Conservation (phyloP, 352 stramenopile species). For the Phytopythium aichiense region DNA sequence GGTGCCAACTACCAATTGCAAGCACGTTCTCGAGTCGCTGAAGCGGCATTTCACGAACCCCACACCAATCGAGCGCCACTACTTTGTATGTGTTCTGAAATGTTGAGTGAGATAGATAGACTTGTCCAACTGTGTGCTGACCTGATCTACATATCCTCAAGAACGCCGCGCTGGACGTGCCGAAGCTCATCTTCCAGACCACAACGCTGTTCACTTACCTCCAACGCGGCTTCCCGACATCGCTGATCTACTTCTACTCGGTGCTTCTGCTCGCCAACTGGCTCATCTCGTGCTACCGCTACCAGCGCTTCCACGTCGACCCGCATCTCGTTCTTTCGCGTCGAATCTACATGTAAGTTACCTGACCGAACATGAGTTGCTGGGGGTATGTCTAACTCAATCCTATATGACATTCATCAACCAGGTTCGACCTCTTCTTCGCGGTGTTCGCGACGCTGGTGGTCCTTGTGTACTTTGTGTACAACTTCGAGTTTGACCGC, state of each 20-base stretch:
- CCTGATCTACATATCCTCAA: neutral
- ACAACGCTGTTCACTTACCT: conserved; percentile 33
- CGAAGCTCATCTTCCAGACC: conserved; percentile 45
- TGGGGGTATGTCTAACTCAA: too few relatives aligned
- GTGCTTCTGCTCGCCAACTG: conserved; percentile 31
- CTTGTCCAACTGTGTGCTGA: neutral
- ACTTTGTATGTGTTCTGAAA: neutral
- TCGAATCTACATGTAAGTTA: conserved; percentile 32
- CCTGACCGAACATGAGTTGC: too few relatives aligned
- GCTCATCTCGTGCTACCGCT: conserved; percentile 40
- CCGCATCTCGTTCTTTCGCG: conserved; percentile 23
- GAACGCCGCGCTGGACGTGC: conserved; percentile 26
- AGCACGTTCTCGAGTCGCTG: neutral
- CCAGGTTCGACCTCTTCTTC: conserved; percentile 47
- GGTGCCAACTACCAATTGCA: too few relatives aligned
- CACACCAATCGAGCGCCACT: neutral
- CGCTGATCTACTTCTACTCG: conserved; percentile 37
- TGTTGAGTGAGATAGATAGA: too few relatives aligned
- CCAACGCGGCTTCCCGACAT: conserved; percentile 28
- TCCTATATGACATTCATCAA: too few relatives aligned
- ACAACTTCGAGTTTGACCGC: conserved; percentile 37
- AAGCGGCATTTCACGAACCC: too few relatives aligned
- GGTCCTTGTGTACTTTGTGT: conserved; percentile 30
- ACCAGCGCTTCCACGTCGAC: conserved; percentile 27
- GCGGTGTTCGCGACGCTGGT: conserved; percentile 37